Conservation (phyloP, 371 early-diverging fungal species). For the Entomophthora muscae region DNA sequence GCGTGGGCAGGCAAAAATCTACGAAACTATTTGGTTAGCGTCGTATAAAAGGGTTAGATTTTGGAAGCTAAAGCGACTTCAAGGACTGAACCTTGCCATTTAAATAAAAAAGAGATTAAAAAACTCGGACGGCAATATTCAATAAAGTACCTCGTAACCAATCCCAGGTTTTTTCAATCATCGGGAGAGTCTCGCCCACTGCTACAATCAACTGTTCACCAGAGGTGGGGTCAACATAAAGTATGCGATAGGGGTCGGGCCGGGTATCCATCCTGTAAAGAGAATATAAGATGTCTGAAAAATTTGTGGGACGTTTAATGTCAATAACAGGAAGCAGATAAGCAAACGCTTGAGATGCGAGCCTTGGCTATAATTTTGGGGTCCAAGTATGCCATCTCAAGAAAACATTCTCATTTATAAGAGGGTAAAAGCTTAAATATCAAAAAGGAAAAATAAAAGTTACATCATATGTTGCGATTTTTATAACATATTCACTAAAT, state of each 20-base stretch:
- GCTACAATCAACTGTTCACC: conserved; percentile 37
- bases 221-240: conserved; percentile 43
- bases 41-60: too few species aligned
- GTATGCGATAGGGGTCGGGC: conserved; percentile 80
- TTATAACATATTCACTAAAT: too few species aligned
- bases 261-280: conserved; percentile 84
- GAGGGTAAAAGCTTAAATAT: background rate
- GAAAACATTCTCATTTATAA: too few species aligned
- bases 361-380: too few species aligned
- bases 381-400: too few species aligned
- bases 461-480: background rate
- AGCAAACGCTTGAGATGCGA: too few species aligned
- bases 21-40: too few species aligned
- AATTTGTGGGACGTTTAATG: too few species aligned
- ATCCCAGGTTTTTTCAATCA: conserved; percentile 67
- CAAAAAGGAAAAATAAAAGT: background rate
- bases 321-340: too few species aligned
- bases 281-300: too few species aligned
- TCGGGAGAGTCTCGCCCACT: conserved; percentile 59
- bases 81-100: too few species aligned
- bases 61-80: too few species aligned
- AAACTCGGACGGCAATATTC: background rate
- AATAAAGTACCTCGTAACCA: conserved; percentile 56
- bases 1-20: background rate
- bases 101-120: background rate